Evolutionary conservation across 306 rosid species (phyloP).

Genomic region (Acacia confusa): DNA sequence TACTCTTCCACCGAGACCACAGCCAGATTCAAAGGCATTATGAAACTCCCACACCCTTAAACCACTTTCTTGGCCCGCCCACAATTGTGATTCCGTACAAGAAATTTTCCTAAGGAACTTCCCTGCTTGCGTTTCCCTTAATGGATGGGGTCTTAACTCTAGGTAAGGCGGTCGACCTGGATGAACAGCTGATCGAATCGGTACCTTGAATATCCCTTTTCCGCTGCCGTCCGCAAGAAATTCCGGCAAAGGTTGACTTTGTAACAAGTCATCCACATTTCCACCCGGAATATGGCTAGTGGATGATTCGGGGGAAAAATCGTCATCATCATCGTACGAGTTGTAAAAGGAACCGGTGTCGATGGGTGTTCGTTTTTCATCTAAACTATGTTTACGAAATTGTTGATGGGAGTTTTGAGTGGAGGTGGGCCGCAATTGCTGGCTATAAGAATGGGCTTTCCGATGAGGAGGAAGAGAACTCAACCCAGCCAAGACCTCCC

Average conservation of each 20-base stretch:
- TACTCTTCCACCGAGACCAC: constrained; percentile 73
- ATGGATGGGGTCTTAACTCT: constrained; percentile 89
- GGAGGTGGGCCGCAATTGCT: constrained; percentile 62
- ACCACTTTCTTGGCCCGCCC: constrained; percentile 97
- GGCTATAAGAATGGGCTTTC: constrained; percentile 82
- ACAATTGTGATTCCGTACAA: constrained; percentile 73
- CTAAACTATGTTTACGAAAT: constrained; percentile 85
- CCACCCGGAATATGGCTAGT: not conserved
- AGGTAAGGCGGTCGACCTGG: constrained; percentile 82
- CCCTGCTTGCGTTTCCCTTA: constrained; percentile 88
- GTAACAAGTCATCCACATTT: not conserved
- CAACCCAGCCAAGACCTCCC: constrained; percentile 58
- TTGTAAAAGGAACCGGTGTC: constrained; percentile 35
- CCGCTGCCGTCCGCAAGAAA: constrained; percentile 71
- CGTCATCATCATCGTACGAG: constrained; percentile 33
- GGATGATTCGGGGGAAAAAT: constrained; percentile 39
- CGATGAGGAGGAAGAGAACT: constrained; percentile 63
- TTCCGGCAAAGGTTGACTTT: constrained; percentile 62
- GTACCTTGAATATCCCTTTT: constrained; percentile 63
- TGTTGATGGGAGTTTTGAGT: constrained; percentile 48
- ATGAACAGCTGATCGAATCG: constrained; percentile 75
- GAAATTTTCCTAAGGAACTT: constrained; percentile 82
- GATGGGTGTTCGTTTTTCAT: constrained; percentile 54
- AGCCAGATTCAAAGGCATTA: constrained; percentile 59
- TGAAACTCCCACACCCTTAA: constrained; percentile 77